Evolutionary conservation across 805 yeast genomes (phyloP).

Genomic region (Saturnispora besseyi): DNA sequence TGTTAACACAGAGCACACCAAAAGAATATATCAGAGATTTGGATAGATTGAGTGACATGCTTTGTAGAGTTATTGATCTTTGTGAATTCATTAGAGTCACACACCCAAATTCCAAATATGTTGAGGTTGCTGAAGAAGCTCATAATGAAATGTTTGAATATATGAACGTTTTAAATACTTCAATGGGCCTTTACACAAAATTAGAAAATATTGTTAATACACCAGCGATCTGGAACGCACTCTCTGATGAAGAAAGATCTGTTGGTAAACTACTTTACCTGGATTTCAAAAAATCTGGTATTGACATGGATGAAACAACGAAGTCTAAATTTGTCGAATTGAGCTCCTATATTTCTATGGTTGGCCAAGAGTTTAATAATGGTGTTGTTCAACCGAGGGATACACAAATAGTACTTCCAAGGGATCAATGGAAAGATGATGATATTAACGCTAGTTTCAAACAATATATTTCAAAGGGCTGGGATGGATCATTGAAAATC

Average conservation of each 20-base stretch:
- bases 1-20: slow-evolving; percentile 38
- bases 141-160: slow-evolving; percentile 86
- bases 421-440: slow-evolving; percentile 23
- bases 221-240: slow-evolving; percentile 24
- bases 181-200: slow-evolving; percentile 56
- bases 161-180: slow-evolving; percentile 88
- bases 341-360: slow-evolving; percentile 70
- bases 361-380: slow-evolving; percentile 70
- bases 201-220: slow-evolving; percentile 44
- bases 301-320: slow-evolving; percentile 59
- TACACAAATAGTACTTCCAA: slow-evolving; percentile 23
- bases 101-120: slow-evolving; percentile 68
- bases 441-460: slow-evolving; percentile 19
- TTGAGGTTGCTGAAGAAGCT: slow-evolving; percentile 74
- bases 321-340: slow-evolving; percentile 64
- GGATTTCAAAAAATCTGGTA: slow-evolving; percentile 88
- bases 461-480: slow-evolving; percentile 20
- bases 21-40: slow-evolving; percentile 50
- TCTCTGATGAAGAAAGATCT: slow-evolving; percentile 67
- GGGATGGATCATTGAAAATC: slow-evolving; percentile 36
- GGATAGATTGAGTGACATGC: slow-evolving; percentile 77
- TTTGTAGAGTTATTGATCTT: slow-evolving; percentile 88
- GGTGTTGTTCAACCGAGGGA: slow-evolving; percentile 30
- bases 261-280: slow-evolving; percentile 74
- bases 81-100: slow-evolving; percentile 86